Evolutionary conservation across 495 filamentous ascomycete genomes (phyloP), one percentile per base, ranked within the genome.

Genomic region (Hypomontagnella submonticulosa): DNA sequence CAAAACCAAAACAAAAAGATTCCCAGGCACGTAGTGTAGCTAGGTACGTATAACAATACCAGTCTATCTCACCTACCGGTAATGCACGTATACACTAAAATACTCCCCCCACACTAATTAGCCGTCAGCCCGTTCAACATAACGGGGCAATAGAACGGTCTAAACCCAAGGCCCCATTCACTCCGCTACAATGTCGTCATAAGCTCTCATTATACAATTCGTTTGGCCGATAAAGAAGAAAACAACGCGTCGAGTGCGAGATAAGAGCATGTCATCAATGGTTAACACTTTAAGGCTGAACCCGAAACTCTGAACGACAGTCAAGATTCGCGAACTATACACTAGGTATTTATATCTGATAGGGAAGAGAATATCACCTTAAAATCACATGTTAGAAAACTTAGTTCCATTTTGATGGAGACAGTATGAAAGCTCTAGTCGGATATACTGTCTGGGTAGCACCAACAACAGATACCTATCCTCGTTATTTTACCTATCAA

Each of bases 151-250:
- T 40, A 27, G 46, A 49, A 36, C 47, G 23, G 37, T 62, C 19
- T 40, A 30, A 67, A 44, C 34, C 32, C 20, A 57, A 57, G 51
- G 40, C 37, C 56, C 64, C 55, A 59, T 63, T 46, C 54, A 19
- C 30, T 68, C 59, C 65, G 58, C 53, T 58, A 63, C 59, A 59
- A 68, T 68, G 59, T 60, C 59, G 49, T 63, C 59, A 63, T 50
- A 16, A 46, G 7, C 11, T 32, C 30, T 19, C 13, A 18, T 50
- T 36, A 5, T n/a, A 16, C 9, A 34, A 34, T 27, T 27, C 23
- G 6, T 27, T 27, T 27, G 23, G 23, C 23, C 23, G 23, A 27
- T 27, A 27, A 27, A 6, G 23, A 27, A 27, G 6, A 27, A 27
- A 27, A 27, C 23, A 27, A 27, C 23, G 23, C 6, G 15, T 12